These are phyloP conservation scores for Cubamyces lactineus DNA, from an alignment of 768 basidiomycete species.

Conservation along the genomic window DNA sequence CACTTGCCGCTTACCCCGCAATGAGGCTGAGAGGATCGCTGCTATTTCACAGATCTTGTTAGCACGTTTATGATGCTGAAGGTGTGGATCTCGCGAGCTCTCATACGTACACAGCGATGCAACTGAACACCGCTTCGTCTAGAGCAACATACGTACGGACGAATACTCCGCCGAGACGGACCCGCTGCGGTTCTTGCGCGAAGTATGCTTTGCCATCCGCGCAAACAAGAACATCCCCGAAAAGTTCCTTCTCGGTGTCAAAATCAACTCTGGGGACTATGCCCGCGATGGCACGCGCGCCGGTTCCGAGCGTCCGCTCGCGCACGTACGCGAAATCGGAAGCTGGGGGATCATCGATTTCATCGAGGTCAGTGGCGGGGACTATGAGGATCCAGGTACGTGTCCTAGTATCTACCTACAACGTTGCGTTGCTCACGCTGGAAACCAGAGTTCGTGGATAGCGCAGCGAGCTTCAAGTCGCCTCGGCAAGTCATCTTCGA, in stretches of 20 bases:
- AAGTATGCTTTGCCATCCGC: constrained; percentile 61
- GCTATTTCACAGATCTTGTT: constrained; percentile 61
- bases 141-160: constrained; percentile 63
- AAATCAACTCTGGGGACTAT: constrained; percentile 83
- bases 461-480: constrained; percentile 34
- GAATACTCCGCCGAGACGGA: constrained; percentile 53
- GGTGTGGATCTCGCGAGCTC: constrained; percentile 39
- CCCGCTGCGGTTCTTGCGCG: constrained; percentile 57
- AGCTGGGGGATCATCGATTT: constrained; percentile 74
- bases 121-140: background rate
- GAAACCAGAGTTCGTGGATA: constrained; percentile 32
- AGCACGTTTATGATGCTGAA: constrained; percentile 78
- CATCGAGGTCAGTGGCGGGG: constrained; percentile 87
- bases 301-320: constrained; percentile 51
- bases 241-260: constrained; percentile 73
- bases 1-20: background rate
- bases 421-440: too few relatives aligned
- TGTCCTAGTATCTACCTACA: background rate
- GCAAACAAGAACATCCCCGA: constrained; percentile 43
- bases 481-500: constrained; percentile 75
- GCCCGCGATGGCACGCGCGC: constrained; percentile 34
- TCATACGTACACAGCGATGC: background rate
- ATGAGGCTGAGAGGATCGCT: background rate
- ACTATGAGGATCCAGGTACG: constrained; percentile 78
- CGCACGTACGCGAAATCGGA: constrained; percentile 63